phyloP scores from a whole-genome alignment of 306 rosid species.

The Prinsepia uniflora region DNA sequence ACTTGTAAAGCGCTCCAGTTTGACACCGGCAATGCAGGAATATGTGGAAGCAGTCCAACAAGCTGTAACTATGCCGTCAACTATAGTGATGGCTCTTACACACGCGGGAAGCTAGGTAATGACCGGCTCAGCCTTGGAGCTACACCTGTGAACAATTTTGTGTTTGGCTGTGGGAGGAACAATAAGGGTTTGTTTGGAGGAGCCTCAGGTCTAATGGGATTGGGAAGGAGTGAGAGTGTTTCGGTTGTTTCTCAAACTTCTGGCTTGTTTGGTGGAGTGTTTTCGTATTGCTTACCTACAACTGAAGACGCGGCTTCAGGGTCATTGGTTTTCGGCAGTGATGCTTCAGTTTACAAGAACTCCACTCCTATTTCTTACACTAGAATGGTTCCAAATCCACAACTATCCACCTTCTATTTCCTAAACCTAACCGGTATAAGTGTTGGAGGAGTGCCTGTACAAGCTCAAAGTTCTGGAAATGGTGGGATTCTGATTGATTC shows the following conservation, averaged over 20 bases:
- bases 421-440: slow-evolving; percentile 62
- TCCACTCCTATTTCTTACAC: slow-evolving; percentile 66
- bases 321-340: slow-evolving; percentile 64
- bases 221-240: slow-evolving; percentile 56
- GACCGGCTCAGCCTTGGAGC: slow-evolving; percentile 55
- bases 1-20: slow-evolving; percentile 48
- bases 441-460: slow-evolving; percentile 53
- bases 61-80: slow-evolving; percentile 49
- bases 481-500: slow-evolving; percentile 64
- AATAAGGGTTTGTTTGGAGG: slow-evolving; percentile 83
- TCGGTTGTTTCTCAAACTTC: slow-evolving; percentile 69
- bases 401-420: slow-evolving; percentile 55
- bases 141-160: slow-evolving; percentile 31
- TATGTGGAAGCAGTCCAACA: slow-evolving; percentile 31
- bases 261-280: slow-evolving; percentile 60
- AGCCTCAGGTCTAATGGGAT: slow-evolving; percentile 73
- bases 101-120: slow-evolving; percentile 49
- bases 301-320: slow-evolving; percentile 56
- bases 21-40: slow-evolving; percentile 45
- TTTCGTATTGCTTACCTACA: slow-evolving; percentile 84
- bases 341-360: slow-evolving; percentile 54
- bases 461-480: slow-evolving; percentile 28
- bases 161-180: slow-evolving; percentile 79
- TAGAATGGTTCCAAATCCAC: slow-evolving; percentile 55
- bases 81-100: slow-evolving; percentile 81